Evolutionary conservation across 768 basidiomycete genomes (phyloP).

Genomic region (Tylopilus cervinicoccineus): DNA sequence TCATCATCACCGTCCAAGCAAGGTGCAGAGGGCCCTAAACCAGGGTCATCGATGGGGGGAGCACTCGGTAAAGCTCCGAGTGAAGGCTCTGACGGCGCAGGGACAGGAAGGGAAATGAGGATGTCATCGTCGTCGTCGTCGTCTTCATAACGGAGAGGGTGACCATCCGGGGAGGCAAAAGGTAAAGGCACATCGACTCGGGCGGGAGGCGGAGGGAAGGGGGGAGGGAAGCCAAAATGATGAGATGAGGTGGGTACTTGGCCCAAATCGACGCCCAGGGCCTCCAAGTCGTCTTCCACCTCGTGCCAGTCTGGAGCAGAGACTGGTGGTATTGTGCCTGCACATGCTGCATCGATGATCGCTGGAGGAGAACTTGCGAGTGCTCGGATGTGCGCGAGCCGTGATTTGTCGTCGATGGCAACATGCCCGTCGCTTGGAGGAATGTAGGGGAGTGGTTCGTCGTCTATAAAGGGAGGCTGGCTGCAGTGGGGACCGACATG

Average conservation of each 20-base stretch:
- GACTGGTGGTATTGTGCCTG: conserved; percentile 22
- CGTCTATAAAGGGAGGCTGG: conserved; percentile 1
- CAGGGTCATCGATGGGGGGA: conserved; percentile 27
- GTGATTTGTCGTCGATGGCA: conserved; percentile 60
- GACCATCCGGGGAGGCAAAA: conserved; percentile 31
- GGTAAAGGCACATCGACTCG: conserved; percentile 41
- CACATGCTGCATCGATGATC: conserved; percentile 10
- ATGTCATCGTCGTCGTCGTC: conserved; percentile 33
- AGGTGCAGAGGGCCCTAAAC: conserved; percentile 48
- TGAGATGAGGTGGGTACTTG: conserved; percentile 6
- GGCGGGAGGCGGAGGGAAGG: conserved; percentile 33
- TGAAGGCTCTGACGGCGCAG: conserved; percentile 42
- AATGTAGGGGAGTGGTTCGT: conserved; percentile 27
- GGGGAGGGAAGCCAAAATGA: conserved; percentile 10
- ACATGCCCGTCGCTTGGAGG: conserved; percentile 48
- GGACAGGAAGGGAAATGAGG: conserved; percentile 30
- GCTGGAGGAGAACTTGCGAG: conserved; percentile 52
- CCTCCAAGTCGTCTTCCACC: conserved; percentile 38
- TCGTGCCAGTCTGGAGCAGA: conserved; percentile 57
- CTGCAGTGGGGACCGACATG: conserved; percentile 5
- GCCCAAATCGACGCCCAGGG: conserved; percentile 7
- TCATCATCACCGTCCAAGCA: conserved; percentile 22
- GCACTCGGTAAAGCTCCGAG: conserved; percentile 38
- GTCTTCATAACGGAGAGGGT: conserved; percentile 35
- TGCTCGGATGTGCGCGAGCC: conserved; percentile 50